Base-by-base conservation (phyloP, 495 filamentous ascomycete species). In the Polyplosphaeria fusca region DNA sequence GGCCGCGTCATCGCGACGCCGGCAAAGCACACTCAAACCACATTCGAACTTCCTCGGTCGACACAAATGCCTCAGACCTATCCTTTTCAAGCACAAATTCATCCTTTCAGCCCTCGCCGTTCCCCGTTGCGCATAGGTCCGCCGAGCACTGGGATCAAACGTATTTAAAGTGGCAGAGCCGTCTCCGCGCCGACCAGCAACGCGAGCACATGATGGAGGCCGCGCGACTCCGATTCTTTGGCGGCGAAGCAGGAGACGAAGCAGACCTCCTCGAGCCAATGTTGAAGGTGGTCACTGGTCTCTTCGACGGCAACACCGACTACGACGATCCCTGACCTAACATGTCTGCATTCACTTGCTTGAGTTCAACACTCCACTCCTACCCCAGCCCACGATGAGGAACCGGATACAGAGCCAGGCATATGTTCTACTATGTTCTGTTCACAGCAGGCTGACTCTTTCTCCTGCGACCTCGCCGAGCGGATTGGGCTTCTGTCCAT, bases 231-330 rank as follows among this genome's bases (percentile, higher is more conserved):
- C 61, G 67, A 13, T 44, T 68, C 38, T 70, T 66, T 40, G 67
- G 67, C 30, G 67, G 67, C 25, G 61, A 65, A 32, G 62, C 49
- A 18, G 63, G 60, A 39, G 67, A 70, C 39, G 65, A 68, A 54
- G 59, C 58, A 32, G 60, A 59, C 44, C 65, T 72, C 2, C 52
- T 67, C 5, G 68, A 66, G 19, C 64, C 61, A 0, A 72, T 72
- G 69, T 50, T 72, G 50, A 63, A 67, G 61, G 69, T 72, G n/a
- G 69, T 72, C 27, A 59, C 66, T 44, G 61, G 60, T 53, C 66
- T 72, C 13, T 72, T 72, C 58, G 53, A 70, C 48, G 68, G 67
- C 32, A 24, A 55, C 32, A 59, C 62, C 50, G 68, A 71, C 55
- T 72, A 72, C 57, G 64, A 64, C 22, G 69, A 72, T 57, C 61